These are phyloP conservation scores for Teratosphaeria epicoccoides DNA, from an alignment of 2,329 filamentous ascomycete genomes.

Conservation along the genomic window DNA sequence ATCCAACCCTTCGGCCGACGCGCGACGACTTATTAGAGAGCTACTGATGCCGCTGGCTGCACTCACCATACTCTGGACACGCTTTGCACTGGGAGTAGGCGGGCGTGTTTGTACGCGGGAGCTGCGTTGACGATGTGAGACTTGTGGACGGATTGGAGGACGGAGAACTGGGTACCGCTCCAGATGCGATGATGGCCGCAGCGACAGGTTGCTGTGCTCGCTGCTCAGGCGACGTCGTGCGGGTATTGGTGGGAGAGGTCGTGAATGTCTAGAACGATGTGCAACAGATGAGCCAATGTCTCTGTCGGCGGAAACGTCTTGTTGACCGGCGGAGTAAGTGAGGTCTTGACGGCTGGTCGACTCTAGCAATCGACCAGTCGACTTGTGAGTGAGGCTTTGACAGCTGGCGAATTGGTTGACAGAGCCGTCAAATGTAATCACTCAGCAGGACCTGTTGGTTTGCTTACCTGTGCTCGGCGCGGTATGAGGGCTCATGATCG, in stretches of 20 bases:
- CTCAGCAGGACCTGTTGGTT: neutral
- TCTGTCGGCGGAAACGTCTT: too few relatives aligned
- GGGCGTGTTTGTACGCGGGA: neutral
- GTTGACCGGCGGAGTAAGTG: too few relatives aligned
- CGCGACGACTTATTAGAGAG: neutral
- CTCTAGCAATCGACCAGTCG: neutral
- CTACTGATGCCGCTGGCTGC: conserved; percentile 8
- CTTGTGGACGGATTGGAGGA: conserved; percentile 6
- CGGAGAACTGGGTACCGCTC: conserved; percentile 17
- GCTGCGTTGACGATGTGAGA: neutral
- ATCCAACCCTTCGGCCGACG: conserved; percentile 4
- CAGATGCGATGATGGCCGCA: conserved; percentile 5
- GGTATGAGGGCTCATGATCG: conserved; percentile 1
- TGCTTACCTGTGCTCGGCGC: neutral
- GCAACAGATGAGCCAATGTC: too few relatives aligned
- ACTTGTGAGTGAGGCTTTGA: neutral
- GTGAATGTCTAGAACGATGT: too few relatives aligned
- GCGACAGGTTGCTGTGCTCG: conserved; percentile 9
- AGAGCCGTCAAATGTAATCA: neutral
- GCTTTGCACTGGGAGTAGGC: neutral
- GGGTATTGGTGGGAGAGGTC: neutral
- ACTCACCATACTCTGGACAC: conserved; percentile 1
- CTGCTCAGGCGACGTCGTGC: conserved; percentile 9
- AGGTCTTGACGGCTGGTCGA: neutral
- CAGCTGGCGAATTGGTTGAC: neutral